Conservation (phyloP, 805 yeast genomes). For the Starmerella tilneyi region DNA sequence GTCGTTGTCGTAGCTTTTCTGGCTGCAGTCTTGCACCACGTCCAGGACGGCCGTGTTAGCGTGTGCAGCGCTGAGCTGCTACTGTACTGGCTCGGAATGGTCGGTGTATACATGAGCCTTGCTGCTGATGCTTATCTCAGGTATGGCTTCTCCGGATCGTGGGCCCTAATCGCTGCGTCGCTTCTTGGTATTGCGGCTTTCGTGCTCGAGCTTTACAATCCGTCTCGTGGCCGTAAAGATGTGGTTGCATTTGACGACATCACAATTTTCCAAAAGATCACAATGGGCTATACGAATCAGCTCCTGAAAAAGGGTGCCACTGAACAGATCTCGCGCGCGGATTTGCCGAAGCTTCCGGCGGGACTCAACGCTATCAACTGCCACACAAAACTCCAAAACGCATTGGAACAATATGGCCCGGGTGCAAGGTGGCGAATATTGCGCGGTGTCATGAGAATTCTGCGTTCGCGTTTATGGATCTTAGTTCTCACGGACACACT, state of each 20-base stretch:
- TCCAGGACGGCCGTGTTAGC: conserved; percentile 26
- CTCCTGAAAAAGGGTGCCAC: conserved; percentile 17
- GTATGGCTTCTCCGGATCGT: neutral
- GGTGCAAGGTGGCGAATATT: conserved; percentile 18
- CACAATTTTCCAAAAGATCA: conserved; percentile 21
- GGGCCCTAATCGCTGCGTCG: conserved; percentile 4
- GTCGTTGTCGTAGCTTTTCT: conserved; percentile 10
- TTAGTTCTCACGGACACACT: conserved; percentile 15
- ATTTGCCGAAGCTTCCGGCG: conserved; percentile 23
- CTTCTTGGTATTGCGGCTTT: conserved; percentile 8
- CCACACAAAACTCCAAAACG: conserved; percentile 12
- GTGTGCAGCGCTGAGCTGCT: conserved; percentile 23
- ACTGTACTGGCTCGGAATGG: conserved; percentile 23
- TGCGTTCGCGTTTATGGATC: conserved; percentile 5
- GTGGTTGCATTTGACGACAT: conserved; percentile 16
- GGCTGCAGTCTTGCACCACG: conserved; percentile 15
- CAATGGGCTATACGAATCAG: conserved; percentile 19
- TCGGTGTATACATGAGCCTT: conserved; percentile 12
- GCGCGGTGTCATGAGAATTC: conserved; percentile 9
- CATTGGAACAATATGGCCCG: conserved; percentile 5
- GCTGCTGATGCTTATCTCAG: conserved; percentile 20
- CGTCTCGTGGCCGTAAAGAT: neutral
- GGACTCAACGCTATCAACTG: conserved; percentile 21
- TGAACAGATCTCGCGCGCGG: conserved; percentile 16
- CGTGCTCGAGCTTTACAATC: conserved; percentile 13